A percentile compares a stretch with the other conserved stretches of the same genome.
Conservation (phyloP, 208 protist genomes). For the Leishmania amazonensis region DNA sequence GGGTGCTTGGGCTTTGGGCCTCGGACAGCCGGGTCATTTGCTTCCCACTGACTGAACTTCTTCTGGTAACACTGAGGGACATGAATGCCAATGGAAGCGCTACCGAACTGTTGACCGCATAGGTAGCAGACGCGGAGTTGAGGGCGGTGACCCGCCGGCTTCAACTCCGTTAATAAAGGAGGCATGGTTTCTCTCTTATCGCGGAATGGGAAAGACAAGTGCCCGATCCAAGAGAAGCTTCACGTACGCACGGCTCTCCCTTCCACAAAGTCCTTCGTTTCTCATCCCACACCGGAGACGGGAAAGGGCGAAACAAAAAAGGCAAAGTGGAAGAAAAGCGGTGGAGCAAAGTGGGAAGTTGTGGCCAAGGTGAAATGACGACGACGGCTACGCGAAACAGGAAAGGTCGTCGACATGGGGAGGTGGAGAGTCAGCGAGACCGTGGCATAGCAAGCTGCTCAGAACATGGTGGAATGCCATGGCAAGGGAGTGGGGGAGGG, state of each 20-base stretch:
- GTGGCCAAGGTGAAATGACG: too few relatives aligned
- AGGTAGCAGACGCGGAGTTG: conserved; percentile 87
- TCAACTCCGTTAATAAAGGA: neutral
- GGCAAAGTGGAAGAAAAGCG: neutral
- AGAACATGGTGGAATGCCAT: neutral
- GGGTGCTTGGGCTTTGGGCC: conserved; percentile 78
- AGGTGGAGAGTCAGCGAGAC: too few relatives aligned
- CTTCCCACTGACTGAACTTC: conserved; percentile 83
- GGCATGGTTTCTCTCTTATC: neutral
- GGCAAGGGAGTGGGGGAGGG: neutral
- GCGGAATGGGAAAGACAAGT: too few relatives aligned
- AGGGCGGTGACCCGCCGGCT: conserved; percentile 29
- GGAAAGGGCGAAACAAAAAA: neutral
- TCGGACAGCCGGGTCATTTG: conserved; percentile 51
- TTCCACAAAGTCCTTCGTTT: neutral
- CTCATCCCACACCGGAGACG: neutral
- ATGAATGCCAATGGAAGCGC: conserved; percentile 89
- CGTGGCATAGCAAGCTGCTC: neutral
- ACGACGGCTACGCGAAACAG: too few relatives aligned
- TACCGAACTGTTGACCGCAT: conserved; percentile 91
- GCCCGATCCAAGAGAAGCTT: neutral
- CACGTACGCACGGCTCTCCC: neutral
- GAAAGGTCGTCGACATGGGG: neutral
- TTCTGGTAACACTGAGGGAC: conserved; percentile 91
- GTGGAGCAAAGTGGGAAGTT: neutral